Base-by-base conservation (phyloP, 345 rosid species). In the Lenwebbia sp. region DNA sequence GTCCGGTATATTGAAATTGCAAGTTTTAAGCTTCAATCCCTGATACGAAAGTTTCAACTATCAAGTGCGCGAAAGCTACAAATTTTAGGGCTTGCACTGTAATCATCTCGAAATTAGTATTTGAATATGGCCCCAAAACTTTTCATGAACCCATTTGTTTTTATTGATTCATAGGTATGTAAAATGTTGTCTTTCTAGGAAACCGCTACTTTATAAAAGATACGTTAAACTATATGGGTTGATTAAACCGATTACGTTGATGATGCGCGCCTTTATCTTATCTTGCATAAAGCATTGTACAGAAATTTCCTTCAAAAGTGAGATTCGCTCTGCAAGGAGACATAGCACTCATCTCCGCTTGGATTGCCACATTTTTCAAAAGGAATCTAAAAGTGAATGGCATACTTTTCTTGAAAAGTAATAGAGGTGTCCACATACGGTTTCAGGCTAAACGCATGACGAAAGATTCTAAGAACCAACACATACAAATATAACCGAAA, bases 11-110 rank as follows among this genome's bases (percentile, higher is more conserved):
- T 62, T 62, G 12, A 62, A 62, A 70, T 70, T 33, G 25, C 47
- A 17, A 30, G 13, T 33, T 37, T 17, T 33, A 22, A 17, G 19
- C 44, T 70, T 33, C 2, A 4, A 33, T 70, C 10, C 47, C 19
- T 0, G 7, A 70, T 22, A 37, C 10, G 12, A 21, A 37, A 70
- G 4, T 9, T 70, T 70, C 47, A 70, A 15, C 19, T 37, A 19
- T 19, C 26, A 19, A 37, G 13, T 70, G 12, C 13, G 12, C 0
- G 0, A 62, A 62, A 19, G 5, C 3, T 19, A 10, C 13, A 0
- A 70, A 21, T 65, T 30, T 65, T 65, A 30, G 12, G 5, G 7
- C 23, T 30, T 30, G 2, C 4, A 62, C 40, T 15, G 1, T 10
- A 33, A 33, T 37, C 13, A 5, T 37, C 7, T 70, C 26, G 7